Conservation (phyloP, 306 rosid genomes). For the Gastrolobium villosum region DNA sequence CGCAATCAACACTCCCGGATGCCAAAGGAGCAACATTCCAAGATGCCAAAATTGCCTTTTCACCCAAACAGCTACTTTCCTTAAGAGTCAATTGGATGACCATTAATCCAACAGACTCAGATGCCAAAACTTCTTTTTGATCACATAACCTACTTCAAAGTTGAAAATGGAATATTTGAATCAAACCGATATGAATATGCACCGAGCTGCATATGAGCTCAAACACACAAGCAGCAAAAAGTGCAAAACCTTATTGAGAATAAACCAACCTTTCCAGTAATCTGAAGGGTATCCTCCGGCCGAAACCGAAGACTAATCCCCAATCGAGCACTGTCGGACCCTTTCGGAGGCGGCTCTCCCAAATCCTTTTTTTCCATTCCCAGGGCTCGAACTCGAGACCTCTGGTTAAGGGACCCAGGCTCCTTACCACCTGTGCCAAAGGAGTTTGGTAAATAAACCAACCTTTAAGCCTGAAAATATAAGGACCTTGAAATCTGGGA, state of each 20-base stretch:
- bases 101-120: neutral
- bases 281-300: too few relatives aligned
- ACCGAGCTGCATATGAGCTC: neutral
- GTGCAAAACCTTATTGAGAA: neutral
- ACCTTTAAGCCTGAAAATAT: neutral
- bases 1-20: neutral
- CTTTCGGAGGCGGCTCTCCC: too few relatives aligned
- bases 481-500: constrained; percentile 69
- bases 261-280: neutral
- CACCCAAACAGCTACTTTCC: neutral
- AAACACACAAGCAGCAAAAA: neutral
- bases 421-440: too few relatives aligned
- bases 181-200: neutral
- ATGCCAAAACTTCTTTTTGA: neutral
- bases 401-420: too few relatives aligned
- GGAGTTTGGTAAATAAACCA: too few relatives aligned
- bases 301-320: too few relatives aligned
- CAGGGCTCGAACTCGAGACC: too few relatives aligned
- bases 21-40: neutral
- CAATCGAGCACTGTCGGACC: too few relatives aligned
- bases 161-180: neutral
- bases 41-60: neutral
- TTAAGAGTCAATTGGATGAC: neutral
- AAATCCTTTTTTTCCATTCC: too few relatives aligned
- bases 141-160: neutral